A percentile compares a stretch with the other conserved stretches of the same genome.
Evolutionary conservation across 192 early-diverging fungal species (phyloP).

Genomic region (Backusella tuberculispora): DNA sequence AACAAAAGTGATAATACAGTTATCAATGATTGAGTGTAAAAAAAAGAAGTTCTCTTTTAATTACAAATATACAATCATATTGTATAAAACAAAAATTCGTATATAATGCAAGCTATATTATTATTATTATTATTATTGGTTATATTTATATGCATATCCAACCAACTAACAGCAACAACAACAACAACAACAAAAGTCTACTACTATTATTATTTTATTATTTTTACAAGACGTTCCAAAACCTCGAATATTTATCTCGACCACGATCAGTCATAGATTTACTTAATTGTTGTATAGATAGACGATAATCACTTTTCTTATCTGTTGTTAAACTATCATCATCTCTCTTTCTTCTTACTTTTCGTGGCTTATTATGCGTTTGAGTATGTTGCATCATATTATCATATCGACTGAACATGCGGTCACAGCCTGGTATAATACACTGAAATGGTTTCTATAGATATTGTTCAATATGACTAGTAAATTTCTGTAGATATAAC

Average conservation of each 20-base stretch:
- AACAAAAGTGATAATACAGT: too few relatives aligned
- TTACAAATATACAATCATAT: too few relatives aligned
- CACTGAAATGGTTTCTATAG: constrained; percentile 72
- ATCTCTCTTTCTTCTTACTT: not conserved
- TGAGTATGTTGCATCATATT: constrained; percentile 82
- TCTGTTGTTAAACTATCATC: too few relatives aligned
- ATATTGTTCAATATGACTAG: not conserved
- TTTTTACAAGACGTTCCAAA: not conserved
- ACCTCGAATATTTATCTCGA: not conserved
- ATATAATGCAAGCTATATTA: too few relatives aligned
- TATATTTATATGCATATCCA: too few relatives aligned
- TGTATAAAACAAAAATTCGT: too few relatives aligned
- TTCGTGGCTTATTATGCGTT: constrained; percentile 47
- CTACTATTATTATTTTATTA: not conserved
- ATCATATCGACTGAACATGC: constrained; percentile 76
- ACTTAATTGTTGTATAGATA: not conserved
- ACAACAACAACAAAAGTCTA: too few relatives aligned
- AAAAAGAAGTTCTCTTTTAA: too few relatives aligned
- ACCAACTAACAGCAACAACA: too few relatives aligned
- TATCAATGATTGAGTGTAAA: too few relatives aligned
- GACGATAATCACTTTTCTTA: too few relatives aligned
- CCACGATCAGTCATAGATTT: not conserved
- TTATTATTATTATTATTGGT: too few relatives aligned
- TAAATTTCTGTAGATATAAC: not conserved
- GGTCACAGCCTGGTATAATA: constrained; percentile 60